Evolutionary conservation across 2,329 filamentous ascomycete genomes (phyloP).

Genomic region (Didymella arachidicola): DNA sequence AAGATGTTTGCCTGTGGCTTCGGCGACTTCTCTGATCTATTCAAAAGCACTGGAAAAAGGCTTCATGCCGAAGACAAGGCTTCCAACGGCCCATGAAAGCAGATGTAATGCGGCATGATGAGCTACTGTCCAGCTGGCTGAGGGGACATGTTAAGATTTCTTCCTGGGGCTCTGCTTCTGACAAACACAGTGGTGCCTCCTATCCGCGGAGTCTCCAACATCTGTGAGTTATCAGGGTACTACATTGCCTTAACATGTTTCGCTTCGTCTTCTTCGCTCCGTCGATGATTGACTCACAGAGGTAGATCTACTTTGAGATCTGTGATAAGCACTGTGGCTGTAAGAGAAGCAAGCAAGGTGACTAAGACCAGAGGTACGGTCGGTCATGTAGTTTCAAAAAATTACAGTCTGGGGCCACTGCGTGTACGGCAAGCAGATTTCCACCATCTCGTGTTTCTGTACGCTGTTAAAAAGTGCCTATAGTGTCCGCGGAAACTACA

Average conservation of each 20-base stretch:
- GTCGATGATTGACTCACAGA: not conserved
- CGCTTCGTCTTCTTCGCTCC: not conserved
- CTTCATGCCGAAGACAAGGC: too few species aligned
- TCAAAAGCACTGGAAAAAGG: not conserved
- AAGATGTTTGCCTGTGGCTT: not conserved
- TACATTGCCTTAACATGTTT: not conserved
- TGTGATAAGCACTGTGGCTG: not conserved
- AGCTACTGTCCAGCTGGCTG: not conserved
- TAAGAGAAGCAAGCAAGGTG: not conserved
- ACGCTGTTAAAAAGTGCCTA: too few species aligned
- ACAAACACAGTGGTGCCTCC: not conserved
- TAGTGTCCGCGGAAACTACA: not conserved
- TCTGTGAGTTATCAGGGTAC: not conserved
- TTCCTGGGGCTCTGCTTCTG: not conserved
- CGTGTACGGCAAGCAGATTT: too few species aligned
- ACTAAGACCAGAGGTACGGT: not conserved
- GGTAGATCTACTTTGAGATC: not conserved
- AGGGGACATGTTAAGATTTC: not conserved
- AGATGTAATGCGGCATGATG: not conserved
- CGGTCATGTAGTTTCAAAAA: not conserved
- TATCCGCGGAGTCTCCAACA: too few species aligned
- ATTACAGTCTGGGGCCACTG: too few species aligned
- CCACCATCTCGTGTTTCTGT: too few species aligned
- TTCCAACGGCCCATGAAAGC: not conserved
- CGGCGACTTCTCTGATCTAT: not conserved